Evolutionary conservation across 1,284 basidiomycete genomes (phyloP), one percentile per base, ranked within the genome.

Genomic region (Pisolithus thermaeus): DNA sequence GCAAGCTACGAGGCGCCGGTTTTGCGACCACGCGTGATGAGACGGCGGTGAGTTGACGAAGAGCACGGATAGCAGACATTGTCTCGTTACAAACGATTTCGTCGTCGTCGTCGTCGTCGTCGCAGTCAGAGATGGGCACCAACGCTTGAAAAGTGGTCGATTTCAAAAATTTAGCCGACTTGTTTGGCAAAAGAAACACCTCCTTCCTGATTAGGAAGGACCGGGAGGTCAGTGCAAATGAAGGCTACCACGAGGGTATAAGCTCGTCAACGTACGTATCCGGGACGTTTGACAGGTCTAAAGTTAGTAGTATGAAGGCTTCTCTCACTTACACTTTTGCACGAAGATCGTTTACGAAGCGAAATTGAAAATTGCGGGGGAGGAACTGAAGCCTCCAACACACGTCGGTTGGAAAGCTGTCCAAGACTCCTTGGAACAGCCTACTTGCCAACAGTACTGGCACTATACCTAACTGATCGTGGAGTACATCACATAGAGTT

Each of bases 1-100:
- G 37, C 44, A 46, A 50, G 53, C 52, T 56, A 55, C 56, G 57
- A 39, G 70, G 51, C 36, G 58, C 62, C 1, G 68, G 57, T 42
- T 72, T 71, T 18, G 68, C 60, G 40, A 70, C 54, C 4, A 61
- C 55, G 35, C 73, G 67, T 40, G 63, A 68, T 5, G 73, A 72
- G 14, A 67, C 56, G 30, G 64, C 62, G 23, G 69, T 57, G 22
- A 77, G 58, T 53, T 75, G 75, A 58, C 74, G 72, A 43, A 79
- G 70, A 51, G 68, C 58, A 59, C 74, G 77, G 25, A 72, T 55
- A 30, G 70, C 63, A 56, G 73, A 75, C 76, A 78, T 78, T 32
- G 44, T 16, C 11, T 30, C 30, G 30, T 30, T 30, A 30, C 32
- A 35, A 35, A 14, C 32, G 32, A 35, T 35, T 35, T 14, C 11